Evolutionary conservation across 352 stramenopile species (phyloP), one percentile per base, ranked within the genome.

Genomic region (Phytophthora chlamydospora): DNA sequence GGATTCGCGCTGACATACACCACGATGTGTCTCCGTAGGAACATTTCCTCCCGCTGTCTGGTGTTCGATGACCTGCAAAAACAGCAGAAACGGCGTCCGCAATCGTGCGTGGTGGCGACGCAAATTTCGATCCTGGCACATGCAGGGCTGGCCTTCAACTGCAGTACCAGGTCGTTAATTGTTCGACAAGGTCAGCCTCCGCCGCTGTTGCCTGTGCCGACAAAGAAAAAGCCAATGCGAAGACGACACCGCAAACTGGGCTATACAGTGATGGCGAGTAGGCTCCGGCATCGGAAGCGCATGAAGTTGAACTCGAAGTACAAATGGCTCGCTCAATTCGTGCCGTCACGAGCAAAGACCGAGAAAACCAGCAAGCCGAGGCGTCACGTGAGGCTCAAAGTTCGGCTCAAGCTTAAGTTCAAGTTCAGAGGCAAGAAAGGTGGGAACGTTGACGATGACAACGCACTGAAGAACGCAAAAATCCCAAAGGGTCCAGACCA

Each of bases 1-100:
- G 82, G 82, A 3, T 6, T 72, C 0, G 58, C n/a, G 6, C 55
- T 91, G n/a, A 56, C 77, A 1, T 88, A 87, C 42, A 75, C 61
- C 29, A 54, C 59, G 1, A 66, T 91, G 42, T 66, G 84, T 24
- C 62, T 91, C 13, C 77, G 82, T 3, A 65, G 74, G 17, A 71
- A 84, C 43, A 73, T 89, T 16, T 89, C 82, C 0, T 55, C 71
- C 7, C 71, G 68, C 0, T 61, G 58, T 6, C 45, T 88, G 6
- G 21, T 62, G 33, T 43, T 85, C 2, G 69, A 87, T 12, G 73
- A 57, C 14, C 33, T 47, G 13, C 32, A 34, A 5, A 71, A 44
- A 29, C 35, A 47, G 19, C 34, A 24, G 24, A 76, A 46, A 57
- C 32, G 31, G n/a, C 44, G 10, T 24, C 21, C 1, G 16, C 34